Evolutionary conservation across 2,329 filamentous ascomycete genomes (phyloP).

Genomic region (Scytalidium lignicola): DNA sequence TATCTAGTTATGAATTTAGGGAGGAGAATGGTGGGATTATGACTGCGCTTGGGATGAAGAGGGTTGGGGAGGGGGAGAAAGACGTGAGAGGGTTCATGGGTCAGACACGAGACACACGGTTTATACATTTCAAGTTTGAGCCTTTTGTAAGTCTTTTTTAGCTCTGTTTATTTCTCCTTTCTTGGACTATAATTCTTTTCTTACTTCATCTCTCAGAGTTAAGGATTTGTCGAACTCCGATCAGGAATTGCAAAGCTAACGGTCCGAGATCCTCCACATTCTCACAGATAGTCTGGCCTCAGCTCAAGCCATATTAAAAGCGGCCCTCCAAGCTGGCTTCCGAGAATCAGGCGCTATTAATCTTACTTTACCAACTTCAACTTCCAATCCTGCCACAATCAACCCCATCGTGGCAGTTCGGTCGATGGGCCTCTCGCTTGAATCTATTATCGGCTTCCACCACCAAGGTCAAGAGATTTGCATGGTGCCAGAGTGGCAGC

Average conservation of each 20-base stretch:
- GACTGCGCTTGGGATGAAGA: conserved; percentile 36
- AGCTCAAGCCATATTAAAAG: conserved; percentile 70
- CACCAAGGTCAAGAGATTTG: conserved; percentile 37
- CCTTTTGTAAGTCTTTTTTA: conserved; percentile 67
- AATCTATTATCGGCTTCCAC: conserved; percentile 68
- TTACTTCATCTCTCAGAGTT: too few relatives aligned
- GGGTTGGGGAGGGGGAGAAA: conserved; percentile 14
- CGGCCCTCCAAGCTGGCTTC: conserved; percentile 77
- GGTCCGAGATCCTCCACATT: conserved; percentile 75
- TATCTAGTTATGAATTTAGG: conserved; percentile 4
- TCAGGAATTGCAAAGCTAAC: conserved; percentile 1
- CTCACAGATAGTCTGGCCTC: conserved; percentile 69
- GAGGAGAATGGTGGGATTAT: conserved; percentile 21
- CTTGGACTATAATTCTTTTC: too few relatives aligned
- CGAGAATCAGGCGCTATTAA: conserved; percentile 84
- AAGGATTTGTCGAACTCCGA: too few relatives aligned
- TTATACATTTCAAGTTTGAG: conserved; percentile 87
- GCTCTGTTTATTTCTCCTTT: conserved; percentile 24
- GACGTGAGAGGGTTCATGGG: conserved; percentile 14
- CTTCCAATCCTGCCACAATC: conserved; percentile 29
- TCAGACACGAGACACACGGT: conserved; percentile 30
- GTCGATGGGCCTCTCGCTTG: conserved; percentile 75
- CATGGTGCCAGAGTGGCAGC: conserved; percentile 61
- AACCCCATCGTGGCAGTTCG: conserved; percentile 77
- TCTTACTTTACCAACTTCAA: conserved; percentile 34